These are phyloP conservation scores for Pythium biforme DNA, from an alignment of 352 stramenopile species.

Conservation along the genomic window DNA sequence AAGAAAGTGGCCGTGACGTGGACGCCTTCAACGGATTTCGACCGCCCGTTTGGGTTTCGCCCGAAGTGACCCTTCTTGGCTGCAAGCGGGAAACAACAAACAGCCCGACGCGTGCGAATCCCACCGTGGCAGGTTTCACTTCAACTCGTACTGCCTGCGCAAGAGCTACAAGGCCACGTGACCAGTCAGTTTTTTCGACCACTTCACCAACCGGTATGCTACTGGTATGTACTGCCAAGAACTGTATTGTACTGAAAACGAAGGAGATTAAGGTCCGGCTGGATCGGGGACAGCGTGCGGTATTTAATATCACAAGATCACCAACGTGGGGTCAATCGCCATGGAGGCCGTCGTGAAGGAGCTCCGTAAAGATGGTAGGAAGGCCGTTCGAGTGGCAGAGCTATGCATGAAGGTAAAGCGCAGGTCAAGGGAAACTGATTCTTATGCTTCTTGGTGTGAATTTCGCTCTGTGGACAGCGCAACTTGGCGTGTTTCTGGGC, in stretches of 20 bases:
- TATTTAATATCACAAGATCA: too few relatives aligned
- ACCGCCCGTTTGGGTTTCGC: too few relatives aligned
- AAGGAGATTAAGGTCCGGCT: not conserved
- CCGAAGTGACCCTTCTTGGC: too few relatives aligned
- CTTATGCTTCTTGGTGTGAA: not conserved
- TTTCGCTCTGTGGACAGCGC: constrained; percentile 37
- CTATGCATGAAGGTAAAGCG: not conserved
- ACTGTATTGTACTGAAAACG: not conserved
- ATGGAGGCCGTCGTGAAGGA: constrained; percentile 76
- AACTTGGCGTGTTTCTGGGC: constrained; percentile 72
- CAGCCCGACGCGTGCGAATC: not conserved
- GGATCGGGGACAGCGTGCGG: not conserved
- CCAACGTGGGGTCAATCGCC: not conserved
- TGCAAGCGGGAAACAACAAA: too few relatives aligned
- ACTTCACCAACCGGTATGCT: constrained; percentile 2
- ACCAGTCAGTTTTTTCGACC: not conserved
- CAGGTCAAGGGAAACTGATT: constrained; percentile 1
- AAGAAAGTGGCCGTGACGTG: too few relatives aligned
- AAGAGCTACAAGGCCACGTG: not conserved
- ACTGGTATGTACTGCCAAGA: too few relatives aligned
- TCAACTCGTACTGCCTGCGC: constrained; percentile 21
- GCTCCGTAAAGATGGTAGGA: constrained; percentile 73
- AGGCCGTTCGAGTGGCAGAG: not conserved
- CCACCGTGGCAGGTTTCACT: constrained; percentile 19
- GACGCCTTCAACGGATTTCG: too few relatives aligned